Base-by-base conservation (phyloP, 345 rosid genomes). In the Sonneratia caseolaris region DNA sequence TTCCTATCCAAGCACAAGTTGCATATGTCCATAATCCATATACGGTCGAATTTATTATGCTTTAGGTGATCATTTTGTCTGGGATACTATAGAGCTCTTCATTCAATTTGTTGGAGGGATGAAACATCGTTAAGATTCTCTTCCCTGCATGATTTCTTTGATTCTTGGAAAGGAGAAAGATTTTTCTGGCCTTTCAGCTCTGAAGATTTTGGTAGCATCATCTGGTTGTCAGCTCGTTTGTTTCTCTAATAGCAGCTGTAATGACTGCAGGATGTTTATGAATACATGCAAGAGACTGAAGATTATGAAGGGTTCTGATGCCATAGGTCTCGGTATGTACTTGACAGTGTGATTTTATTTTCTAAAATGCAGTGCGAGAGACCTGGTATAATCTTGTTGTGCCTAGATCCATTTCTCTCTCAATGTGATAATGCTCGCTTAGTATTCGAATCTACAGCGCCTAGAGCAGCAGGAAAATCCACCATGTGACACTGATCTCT, bases 291-390 rank as follows among this genome's bases (percentile, higher is more conserved):
- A 88, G 72, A 90, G 91, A n/a, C 66, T 88, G 62, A 66, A 90
- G 71, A 86, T 90, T 70, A 90, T 87, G 93, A 88, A 90, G 71
- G 96, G 93, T 70, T 85, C 93, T 5, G 93, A 90, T 69, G 91
- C 96, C 48, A 90, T 87, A 24, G 96, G 96, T 71, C 93, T 90
- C 68, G 96, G 96, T 90, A 51, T 75, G 88, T 83, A 45, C 16
- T 3, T 3, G 19, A n/a, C 66, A 62, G 27, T 62, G 38, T 13
- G 5, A 35, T 27, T 62, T 27, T 27, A 62, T 13, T 62, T 62
- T 9, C 13, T 0, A 3, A 35, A 62, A 32, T 24, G 3, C 37
- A 47, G 27, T 1, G 0, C 3, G 38, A 62, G 27, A 27, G 37
- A 3, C 37, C 37, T 47, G 51, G 13, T 47, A 38, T 6, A 8